These are phyloP conservation scores for Glomus cerebriforme DNA, from an alignment of 192 early-diverging fungal species.

Conservation along the genomic window DNA sequence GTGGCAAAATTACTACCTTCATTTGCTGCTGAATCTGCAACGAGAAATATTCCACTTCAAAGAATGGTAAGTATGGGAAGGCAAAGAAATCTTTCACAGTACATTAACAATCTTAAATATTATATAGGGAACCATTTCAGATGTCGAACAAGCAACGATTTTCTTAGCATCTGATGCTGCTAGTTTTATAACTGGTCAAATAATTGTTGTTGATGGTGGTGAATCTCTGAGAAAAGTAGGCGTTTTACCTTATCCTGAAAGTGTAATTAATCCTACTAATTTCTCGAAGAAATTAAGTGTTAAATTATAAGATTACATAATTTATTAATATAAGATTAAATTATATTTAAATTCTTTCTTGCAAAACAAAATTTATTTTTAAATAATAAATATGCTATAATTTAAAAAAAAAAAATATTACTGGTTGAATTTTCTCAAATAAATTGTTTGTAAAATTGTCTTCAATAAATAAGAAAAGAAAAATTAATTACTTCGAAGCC, in stretches of 20 bases:
- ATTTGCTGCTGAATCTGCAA: constrained; percentile 17
- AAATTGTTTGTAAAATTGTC: background rate
- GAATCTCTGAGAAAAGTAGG: constrained; percentile 44
- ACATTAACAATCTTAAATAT: background rate
- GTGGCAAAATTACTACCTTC: constrained; percentile 41
- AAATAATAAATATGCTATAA: background rate
- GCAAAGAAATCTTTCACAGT: background rate
- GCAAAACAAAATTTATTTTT: background rate
- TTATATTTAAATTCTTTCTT: background rate
- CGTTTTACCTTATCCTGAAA: constrained; percentile 22
- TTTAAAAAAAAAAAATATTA: background rate
- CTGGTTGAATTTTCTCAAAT: background rate
- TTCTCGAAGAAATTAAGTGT: background rate
- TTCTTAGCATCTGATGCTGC: constrained; percentile 68
- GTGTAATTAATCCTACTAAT: constrained; percentile 22
- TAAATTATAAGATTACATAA: background rate
- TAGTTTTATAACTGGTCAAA: constrained; percentile 57
- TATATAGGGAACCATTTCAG: constrained; percentile 52
- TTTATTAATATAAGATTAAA: background rate
- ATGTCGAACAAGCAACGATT: constrained; percentile 72
- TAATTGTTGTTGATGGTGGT: constrained; percentile 63
- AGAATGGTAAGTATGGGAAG: constrained; percentile 4
- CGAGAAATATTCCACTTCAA: constrained; percentile 7
- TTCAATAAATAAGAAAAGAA: background rate
- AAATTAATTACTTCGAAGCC: background rate